Evolutionary conservation across 257 asterid species (phyloP), one percentile per base, ranked within the genome.

Genomic region (Rehmannia glutinosa): DNA sequence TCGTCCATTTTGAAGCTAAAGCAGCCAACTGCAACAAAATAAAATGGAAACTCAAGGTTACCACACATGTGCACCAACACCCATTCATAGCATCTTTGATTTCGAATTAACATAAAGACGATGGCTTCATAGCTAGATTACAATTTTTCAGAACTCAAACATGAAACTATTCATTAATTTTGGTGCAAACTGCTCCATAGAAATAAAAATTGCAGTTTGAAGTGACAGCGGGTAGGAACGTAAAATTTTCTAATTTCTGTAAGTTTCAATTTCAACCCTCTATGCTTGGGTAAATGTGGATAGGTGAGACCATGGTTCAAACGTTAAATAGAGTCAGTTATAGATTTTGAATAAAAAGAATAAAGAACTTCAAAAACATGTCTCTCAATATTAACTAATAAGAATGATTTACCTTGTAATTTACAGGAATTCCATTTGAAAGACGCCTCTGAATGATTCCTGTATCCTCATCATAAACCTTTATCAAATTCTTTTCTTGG

Each of bases 371-470:
- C 39, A 69, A 59, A 39, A 21, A 56, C 42, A 36, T n/a, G 9
- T 60, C 38, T 62, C 24, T 6, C 62, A 66, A 49, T 47, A 63
- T 56, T 27, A 24, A 36, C 17, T 0, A 56, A 64, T 27, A 54
- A 50, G 20, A 56, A 57, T 21, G 23, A 73, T 36, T 51, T 72
- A 91, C 99, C 96, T 81, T 87, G 87, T 89, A 94, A 79, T 94
- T 94, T 35, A 91, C 86, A 72, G 98, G 96, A 80, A 94, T 89
- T 73, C 99, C 99, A 80, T 94, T 94, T 33, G 99, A 94, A 83
- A 94, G 99, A 68, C 88, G 83, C 65, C 92, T 83, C 73, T 88
- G 97, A 53, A 81, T 69, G 21, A 94, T 91, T 73, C 98, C 96
- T 2, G 98, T 94, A 61, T 91, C 98, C 73, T 80, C 79, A 74